Evolutionary conservation across 2,329 filamentous ascomycete genomes (phyloP).

Genomic region (Ceratocystis huliohia): DNA sequence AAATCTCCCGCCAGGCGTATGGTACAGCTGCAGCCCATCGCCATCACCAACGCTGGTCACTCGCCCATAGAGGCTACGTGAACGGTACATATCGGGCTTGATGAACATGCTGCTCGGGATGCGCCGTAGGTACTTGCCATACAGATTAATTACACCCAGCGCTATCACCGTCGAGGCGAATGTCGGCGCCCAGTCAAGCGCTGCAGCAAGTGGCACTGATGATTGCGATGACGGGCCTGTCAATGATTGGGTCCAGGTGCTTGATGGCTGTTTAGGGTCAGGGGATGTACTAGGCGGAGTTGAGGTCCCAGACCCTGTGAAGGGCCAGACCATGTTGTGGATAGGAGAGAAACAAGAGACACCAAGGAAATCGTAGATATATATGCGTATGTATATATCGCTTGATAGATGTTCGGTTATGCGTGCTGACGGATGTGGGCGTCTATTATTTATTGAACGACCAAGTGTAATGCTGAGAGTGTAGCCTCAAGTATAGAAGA

Average conservation of each 20-base stretch:
- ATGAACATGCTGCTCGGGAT: constrained; percentile 69
- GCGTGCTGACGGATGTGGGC: neutral
- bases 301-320: constrained; percentile 26
- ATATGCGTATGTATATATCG: neutral
- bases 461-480: neutral
- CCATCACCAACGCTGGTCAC: constrained; percentile 95
- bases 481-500: neutral
- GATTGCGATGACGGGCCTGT: constrained; percentile 20
- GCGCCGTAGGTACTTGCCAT: constrained; percentile 67
- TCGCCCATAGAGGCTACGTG: constrained; percentile 63
- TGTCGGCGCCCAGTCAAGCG: constrained; percentile 31
- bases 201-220: constrained; percentile 27
- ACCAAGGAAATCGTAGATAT: neutral
- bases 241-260: constrained; percentile 33
- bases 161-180: constrained; percentile 31
- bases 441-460: neutral
- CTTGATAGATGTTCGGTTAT: neutral
- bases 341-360: neutral
- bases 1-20: constrained; percentile 80
- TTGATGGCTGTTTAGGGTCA: constrained; percentile 22
- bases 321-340: constrained; percentile 32
- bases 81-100: constrained; percentile 59
- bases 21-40: constrained; percentile 87
- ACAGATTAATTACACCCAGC: constrained; percentile 38
- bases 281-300: constrained; percentile 20